These are phyloP conservation scores for Podospora pseudopauciseta DNA, from an alignment of 495 filamentous ascomycete genomes.

Conservation along the genomic window DNA sequence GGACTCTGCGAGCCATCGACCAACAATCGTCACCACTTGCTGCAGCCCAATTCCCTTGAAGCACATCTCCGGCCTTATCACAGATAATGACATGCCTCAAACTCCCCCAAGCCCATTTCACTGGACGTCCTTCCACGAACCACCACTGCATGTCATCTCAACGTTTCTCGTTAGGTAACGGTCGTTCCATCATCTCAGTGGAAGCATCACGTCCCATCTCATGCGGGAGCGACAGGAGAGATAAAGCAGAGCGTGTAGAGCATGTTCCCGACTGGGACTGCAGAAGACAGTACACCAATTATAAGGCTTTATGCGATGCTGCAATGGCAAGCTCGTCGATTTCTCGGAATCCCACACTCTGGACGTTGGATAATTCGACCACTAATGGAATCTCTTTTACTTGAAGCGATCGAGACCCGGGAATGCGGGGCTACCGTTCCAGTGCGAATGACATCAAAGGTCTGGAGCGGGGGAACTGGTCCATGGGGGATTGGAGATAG, in stretches of 20 bases:
- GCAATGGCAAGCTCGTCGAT: conserved; percentile 3
- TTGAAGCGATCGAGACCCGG: neutral
- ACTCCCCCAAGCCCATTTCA: neutral
- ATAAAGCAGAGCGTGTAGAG: neutral
- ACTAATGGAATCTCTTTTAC: neutral
- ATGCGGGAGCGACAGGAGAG: neutral
- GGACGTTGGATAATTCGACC: neutral
- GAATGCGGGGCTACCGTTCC: conserved; percentile 1
- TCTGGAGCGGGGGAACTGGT: neutral
- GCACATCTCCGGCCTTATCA: conserved; percentile 4
- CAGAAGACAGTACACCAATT: neutral
- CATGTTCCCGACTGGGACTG: neutral
- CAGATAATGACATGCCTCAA: neutral
- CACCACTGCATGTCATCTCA: neutral
- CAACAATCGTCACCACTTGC: conserved; percentile 1
- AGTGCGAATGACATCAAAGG: conserved; percentile 3
- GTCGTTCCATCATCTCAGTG: neutral
- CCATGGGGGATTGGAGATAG: neutral
- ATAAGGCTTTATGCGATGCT: neutral
- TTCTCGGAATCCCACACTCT: neutral
- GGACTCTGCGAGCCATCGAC: neutral
- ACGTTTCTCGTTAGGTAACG: conserved; percentile 4
- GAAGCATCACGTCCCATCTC: neutral
- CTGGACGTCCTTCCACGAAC: neutral
- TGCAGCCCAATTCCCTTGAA: neutral